Evolutionary conservation across 1,284 basidiomycete genomes (phyloP), one percentile per base, ranked within the genome.

Genomic region (Golubevia sp.): DNA sequence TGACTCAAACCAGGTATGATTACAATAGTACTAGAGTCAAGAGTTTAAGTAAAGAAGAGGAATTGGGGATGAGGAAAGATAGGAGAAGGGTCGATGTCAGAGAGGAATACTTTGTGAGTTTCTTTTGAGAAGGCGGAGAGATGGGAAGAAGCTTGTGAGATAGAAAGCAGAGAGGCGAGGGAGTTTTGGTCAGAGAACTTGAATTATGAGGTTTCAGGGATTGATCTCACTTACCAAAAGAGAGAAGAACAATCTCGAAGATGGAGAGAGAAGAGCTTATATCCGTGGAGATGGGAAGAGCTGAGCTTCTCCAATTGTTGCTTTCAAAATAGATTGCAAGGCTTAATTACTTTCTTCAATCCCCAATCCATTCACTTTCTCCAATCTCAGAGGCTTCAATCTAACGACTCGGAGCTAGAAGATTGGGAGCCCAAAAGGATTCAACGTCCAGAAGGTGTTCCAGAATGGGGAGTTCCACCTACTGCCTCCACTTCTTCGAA

Each of bases 1-100:
- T 99, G 79, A 95, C 94, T 0, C 92, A 95, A 84, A 95, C 92
- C 15, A 87, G 92, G 44, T 98, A 97, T 84, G 94, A 97, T 79
- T 85, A 93, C 70, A 91, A 94, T 55, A 90, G 91, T 72, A 88
- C 91, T 82, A 92, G 91, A 79, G 88, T 92, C 27, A 88, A 89
- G 74, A 87, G 89, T 84, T 84, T 98, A 34, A 88, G 88, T 34
- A 91, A 90, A 75, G 92, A 97, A 84, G 90, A 97, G 74, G 91
- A 92, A 74, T 86, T 97, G 52, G 89, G 90, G 2, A 87, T 97
- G 84, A 88, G 90, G 70, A 90, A 88, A 85, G 88, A 90, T 55
- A 87, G 92, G 84, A 92, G 91, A 85, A 91, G 90, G 86, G 90
- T 98, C 64, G 94, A 98, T 84, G 91, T 97, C 24, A 86, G 93